phyloP scores from a whole-genome alignment of 2,329 filamentous ascomycete genomes.

The Nemania sp. region DNA sequence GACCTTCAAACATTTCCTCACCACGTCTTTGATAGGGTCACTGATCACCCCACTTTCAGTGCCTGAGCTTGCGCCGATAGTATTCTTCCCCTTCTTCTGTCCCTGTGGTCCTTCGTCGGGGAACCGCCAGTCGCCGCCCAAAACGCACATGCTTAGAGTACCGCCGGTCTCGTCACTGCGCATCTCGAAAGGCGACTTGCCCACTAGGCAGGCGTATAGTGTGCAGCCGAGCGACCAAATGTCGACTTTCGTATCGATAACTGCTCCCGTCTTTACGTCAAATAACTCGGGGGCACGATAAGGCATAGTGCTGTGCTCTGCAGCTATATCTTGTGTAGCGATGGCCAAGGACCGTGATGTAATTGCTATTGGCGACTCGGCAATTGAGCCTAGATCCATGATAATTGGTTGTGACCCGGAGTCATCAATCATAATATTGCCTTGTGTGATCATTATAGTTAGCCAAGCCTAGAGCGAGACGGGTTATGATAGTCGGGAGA shows the following conservation, averaged over 20 bases:
- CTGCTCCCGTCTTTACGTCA: slow-evolving; percentile 92
- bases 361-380: slow-evolving; percentile 87
- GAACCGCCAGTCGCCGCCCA: slow-evolving; percentile 96
- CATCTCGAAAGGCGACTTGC: slow-evolving; percentile 96
- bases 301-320: slow-evolving; percentile 98
- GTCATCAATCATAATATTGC: slow-evolving; percentile 99
- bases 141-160: slow-evolving; percentile 89
- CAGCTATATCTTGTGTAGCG: slow-evolving; percentile 92
- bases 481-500: slow-evolving; percentile 7
- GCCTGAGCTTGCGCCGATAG: slow-evolving; percentile 48
- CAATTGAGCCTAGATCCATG: slow-evolving; percentile 96
- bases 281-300: slow-evolving; percentile 98
- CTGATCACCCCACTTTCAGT: slow-evolving; percentile 72
- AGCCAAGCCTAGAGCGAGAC: slow-evolving; percentile 9
- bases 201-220: slow-evolving; percentile 95
- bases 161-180: slow-evolving; percentile 96
- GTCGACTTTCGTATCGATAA: slow-evolving; percentile 96
- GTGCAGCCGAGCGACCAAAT: slow-evolving; percentile 98
- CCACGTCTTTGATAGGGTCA: slow-evolving; percentile 86
- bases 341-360: slow-evolving; percentile 91
- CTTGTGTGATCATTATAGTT: slow-evolving; percentile 52
- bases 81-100: slow-evolving; percentile 59
- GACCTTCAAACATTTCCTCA: slow-evolving; percentile 85
- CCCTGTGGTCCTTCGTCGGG: slow-evolving; percentile 82
- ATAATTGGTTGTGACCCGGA: slow-evolving; percentile 88